phyloP scores from a whole-genome alignment of 768 basidiomycete genomes.

The Nidularia sp. region DNA sequence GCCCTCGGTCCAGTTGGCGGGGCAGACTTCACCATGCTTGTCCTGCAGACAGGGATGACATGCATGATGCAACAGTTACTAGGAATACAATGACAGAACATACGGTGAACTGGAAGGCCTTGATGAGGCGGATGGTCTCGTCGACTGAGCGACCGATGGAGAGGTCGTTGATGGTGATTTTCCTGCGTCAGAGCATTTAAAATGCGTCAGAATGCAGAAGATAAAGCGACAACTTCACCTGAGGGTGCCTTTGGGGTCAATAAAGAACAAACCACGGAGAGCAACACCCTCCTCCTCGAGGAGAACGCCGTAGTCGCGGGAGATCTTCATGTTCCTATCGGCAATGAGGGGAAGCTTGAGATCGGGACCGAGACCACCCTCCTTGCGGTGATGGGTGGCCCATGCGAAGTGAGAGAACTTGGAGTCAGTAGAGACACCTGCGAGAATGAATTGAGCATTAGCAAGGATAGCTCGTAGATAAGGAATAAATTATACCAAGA shows the following conservation, averaged over 20 bases:
- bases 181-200: conserved; percentile 29
- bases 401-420: conserved; percentile 86
- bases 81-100: conserved; percentile 15
- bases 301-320: conserved; percentile 84
- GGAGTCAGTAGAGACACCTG: conserved; percentile 91
- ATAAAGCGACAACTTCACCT: conserved; percentile 51
- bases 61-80: not conserved
- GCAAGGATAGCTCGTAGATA: not conserved
- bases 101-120: conserved; percentile 91
- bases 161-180: conserved; percentile 88
- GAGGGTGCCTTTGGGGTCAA: conserved; percentile 78
- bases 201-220: not conserved
- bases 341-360: conserved; percentile 81
- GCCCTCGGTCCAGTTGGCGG: conserved; percentile 85
- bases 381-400: conserved; percentile 75
- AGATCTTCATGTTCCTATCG: conserved; percentile 74
- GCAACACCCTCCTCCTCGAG: conserved; percentile 87
- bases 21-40: conserved; percentile 89
- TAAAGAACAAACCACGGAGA: conserved; percentile 82
- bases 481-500: conserved; percentile 49
- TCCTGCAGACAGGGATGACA: conserved; percentile 43
- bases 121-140: conserved; percentile 85
- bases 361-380: conserved; percentile 88
- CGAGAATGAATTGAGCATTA: not conserved
- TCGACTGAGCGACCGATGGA: conserved; percentile 95